Evolutionary conservation across 768 basidiomycete species (phyloP).

Genomic region (Lactarius hengduanensis): DNA sequence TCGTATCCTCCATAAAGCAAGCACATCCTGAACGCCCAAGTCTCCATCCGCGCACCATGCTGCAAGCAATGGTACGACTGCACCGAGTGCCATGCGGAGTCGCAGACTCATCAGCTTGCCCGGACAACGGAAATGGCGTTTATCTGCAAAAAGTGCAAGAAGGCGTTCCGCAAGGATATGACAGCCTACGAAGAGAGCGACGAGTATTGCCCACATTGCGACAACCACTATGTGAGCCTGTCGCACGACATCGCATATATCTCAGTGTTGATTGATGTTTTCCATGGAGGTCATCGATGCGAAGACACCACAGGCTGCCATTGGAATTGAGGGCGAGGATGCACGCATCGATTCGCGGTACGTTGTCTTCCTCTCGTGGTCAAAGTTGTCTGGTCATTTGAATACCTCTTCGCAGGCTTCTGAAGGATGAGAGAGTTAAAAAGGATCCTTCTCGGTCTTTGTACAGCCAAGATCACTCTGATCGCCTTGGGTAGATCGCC

Average conservation of each 20-base stretch:
- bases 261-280: background rate
- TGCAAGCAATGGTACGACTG: conserved; percentile 99
- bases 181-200: conserved; percentile 89
- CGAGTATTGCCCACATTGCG: conserved; percentile 97
- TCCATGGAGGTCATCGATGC: conserved; percentile 81
- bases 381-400: conserved; percentile 2
- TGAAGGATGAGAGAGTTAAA: conserved; percentile 83
- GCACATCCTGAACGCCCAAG: conserved; percentile 95
- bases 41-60: conserved; percentile 93
- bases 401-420: conserved; percentile 53
- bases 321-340: conserved; percentile 91
- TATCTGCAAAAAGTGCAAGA: conserved; percentile 87
- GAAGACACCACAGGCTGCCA: conserved; percentile 81
- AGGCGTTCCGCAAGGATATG: conserved; percentile 98
- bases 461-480: conserved; percentile 48
- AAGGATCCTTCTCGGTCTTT: conserved; percentile 49
- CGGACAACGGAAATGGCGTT: conserved; percentile 85
- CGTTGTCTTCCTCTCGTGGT: conserved; percentile 31
- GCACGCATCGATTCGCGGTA: conserved; percentile 83
- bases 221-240: conserved; percentile 91
- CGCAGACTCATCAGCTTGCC: conserved; percentile 65
- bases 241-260: background rate
- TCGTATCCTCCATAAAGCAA: conserved; percentile 52
- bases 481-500: conserved; percentile 40
- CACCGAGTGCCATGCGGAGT: conserved; percentile 89